A percentile compares a stretch with the other conserved stretches of the same genome.
These are phyloP conservation scores for Malus hybrid DNA, from an alignment of 331 rosid genomes.

Conservation along the genomic window DNA sequence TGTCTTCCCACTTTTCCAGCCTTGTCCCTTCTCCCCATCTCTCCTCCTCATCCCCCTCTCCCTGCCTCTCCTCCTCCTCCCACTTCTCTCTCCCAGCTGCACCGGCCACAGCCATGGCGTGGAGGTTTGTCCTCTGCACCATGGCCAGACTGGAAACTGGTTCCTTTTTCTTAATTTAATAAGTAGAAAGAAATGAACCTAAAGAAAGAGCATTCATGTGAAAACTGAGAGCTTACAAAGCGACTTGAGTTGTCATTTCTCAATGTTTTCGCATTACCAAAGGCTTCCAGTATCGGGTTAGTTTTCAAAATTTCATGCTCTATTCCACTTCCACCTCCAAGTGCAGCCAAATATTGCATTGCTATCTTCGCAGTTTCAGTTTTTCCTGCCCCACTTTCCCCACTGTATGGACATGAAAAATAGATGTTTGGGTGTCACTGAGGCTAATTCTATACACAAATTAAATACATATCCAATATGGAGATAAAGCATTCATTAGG, in stretches of 20 bases:
- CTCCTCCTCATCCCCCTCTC: neutral
- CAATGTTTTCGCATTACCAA: slow-evolving; percentile 94
- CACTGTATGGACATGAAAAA: slow-evolving; percentile 49
- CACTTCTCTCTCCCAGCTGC: neutral
- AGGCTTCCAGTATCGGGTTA: slow-evolving; percentile 96
- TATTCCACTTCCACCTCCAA: slow-evolving; percentile 99
- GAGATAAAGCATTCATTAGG: neutral
- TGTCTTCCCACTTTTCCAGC: neutral
- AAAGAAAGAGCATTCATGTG: slow-evolving; percentile 15
- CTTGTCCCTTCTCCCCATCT: neutral
- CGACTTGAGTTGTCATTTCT: slow-evolving; percentile 99
- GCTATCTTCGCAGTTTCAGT: slow-evolving; percentile 99
- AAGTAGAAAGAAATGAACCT: neutral
- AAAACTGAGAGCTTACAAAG: slow-evolving; percentile 63
- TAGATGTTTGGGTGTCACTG: neutral
- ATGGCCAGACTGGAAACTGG: neutral
- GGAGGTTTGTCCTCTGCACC: neutral
- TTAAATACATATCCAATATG: neutral
- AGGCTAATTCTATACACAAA: neutral
- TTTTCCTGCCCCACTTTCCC: slow-evolving; percentile 99
- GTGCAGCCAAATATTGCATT: slow-evolving; percentile 96
- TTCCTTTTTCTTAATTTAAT: neutral
- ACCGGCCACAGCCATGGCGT: neutral
- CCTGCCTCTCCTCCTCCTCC: neutral
- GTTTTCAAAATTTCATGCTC: slow-evolving; percentile 95